These are phyloP conservation scores for Paralagenidium karlingii DNA, from an alignment of 352 stramenopile species.

Conservation along the genomic window DNA sequence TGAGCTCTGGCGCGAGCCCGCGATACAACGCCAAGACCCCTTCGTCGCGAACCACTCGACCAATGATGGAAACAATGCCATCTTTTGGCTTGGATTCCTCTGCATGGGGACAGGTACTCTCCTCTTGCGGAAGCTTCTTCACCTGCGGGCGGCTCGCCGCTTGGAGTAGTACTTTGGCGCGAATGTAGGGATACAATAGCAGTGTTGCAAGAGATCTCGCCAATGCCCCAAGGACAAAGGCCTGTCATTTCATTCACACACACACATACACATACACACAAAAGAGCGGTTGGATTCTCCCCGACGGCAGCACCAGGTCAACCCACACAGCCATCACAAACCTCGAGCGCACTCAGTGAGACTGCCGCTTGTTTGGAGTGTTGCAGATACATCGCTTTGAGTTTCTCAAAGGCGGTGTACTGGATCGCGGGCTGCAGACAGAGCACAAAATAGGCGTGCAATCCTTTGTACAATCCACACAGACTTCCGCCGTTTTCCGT, in stretches of 20 bases:
- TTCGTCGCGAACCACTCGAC: constrained; percentile 72
- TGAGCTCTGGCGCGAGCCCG: constrained; percentile 91
- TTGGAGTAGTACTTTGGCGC: constrained; percentile 93
- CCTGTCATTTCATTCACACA: constrained; percentile 30
- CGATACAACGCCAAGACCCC: constrained; percentile 86
- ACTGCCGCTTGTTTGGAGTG: constrained; percentile 35
- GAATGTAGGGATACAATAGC: constrained; percentile 93
- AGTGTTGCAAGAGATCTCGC: constrained; percentile 91
- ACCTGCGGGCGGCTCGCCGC: constrained; percentile 51
- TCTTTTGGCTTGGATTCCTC: constrained; percentile 42
- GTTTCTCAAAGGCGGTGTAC: constrained; percentile 93
- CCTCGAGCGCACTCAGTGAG: constrained; percentile 50
- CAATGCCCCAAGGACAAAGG: constrained; percentile 91
- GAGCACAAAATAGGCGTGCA: constrained; percentile 89
- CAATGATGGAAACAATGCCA: constrained; percentile 66
- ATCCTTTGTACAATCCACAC: constrained; percentile 75
- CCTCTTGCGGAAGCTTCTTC: constrained; percentile 41
- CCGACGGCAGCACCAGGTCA: too few species aligned
- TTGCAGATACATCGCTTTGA: constrained; percentile 58
- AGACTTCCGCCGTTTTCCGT: constrained; percentile 38
- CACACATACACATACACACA: not conserved
- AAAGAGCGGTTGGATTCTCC: not conserved
- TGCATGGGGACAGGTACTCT: constrained; percentile 48
- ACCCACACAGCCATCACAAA: constrained; percentile 6
- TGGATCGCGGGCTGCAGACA: constrained; percentile 96